Base-by-base conservation (phyloP, 176 grass and related monocot genomes). In the Dendrocalamus sinicus region DNA sequence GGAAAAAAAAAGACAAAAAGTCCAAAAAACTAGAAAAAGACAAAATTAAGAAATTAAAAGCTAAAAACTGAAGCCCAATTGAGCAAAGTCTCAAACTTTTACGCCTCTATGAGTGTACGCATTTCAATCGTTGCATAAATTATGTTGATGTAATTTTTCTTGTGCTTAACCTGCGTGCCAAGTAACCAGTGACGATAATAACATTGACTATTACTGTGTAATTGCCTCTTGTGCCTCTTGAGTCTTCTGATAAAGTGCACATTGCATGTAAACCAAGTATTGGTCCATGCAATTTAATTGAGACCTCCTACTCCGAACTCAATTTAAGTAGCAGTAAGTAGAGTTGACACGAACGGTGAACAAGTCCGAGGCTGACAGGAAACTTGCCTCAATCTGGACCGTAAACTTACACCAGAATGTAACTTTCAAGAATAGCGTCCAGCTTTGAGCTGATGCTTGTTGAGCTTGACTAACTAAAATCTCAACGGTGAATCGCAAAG, bases 251-350 rank as follows among this genome's bases (percentile, higher is more conserved):
- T 65, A 28, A 52, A 73, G 57, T 65, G 19, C 60, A 14, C 60
- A 22, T 67, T 54, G 30, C 28, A 76, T 84, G 60, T 43, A 75
- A 40, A 40, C 26, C 70, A 75, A 74, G 82, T 53, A 74, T 35
- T 6, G 6, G 4, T 53, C 14, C 19, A 37, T 70, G 12, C 16
- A 54, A 19, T 82, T 9, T 24, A 63, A 40, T 19, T 11, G 58
- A 8, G 11, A 65, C 7, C 3, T 28, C 12, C 26, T 67, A 45
- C 47, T 55, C 13, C 12, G 22, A 4, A 4, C 2, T 75, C 47
- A 40, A 2, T 55, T 64, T 2, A 30, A 7, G 54, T 15, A 41
- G 5, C 81, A 65, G 46, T 76, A 28, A 20, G 46, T 30, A 67
- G 45, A 67, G 61, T 76, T 55, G 73, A 57, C 61, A 55, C 9